Conservation (phyloP, 1,139 yeast genomes). For the Pichia sp. region DNA sequence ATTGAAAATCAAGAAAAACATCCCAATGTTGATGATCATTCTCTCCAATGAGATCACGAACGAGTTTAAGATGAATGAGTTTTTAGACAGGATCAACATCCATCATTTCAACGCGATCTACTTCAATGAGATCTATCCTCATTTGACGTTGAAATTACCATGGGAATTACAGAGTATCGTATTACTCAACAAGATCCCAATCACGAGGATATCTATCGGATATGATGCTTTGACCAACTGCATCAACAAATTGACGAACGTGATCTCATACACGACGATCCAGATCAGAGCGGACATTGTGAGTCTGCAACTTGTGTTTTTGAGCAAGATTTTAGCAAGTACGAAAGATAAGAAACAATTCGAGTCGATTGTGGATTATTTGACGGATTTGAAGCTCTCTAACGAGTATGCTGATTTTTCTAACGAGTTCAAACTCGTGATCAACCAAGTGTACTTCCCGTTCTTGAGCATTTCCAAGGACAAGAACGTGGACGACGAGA, state of each 20-base stretch:
- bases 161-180: conserved; percentile 21
- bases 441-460: conserved; percentile 11
- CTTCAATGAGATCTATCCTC: conserved; percentile 13
- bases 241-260: not conserved
- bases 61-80: conserved; percentile 1
- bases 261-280: conserved; percentile 9
- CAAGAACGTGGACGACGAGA: not conserved
- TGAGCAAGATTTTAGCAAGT: conserved; percentile 8
- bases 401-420: conserved; percentile 6
- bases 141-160: conserved; percentile 10
- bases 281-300: conserved; percentile 16
- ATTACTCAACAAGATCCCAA: conserved; percentile 15
- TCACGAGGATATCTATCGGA: not conserved
- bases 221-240: conserved; percentile 1
- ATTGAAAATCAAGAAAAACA: not conserved
- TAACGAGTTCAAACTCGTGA: conserved; percentile 6
- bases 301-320: conserved; percentile 11
- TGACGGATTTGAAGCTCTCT: conserved; percentile 1
- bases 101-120: conserved; percentile 7
- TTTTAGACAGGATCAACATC: not conserved
- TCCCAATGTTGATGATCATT: conserved; percentile 12
- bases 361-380: not conserved
- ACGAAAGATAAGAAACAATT: not conserved
- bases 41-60: conserved; percentile 15
- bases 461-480: conserved; percentile 3